Conservation (phyloP, 176 grass and related monocot species). For the Areca catechu region DNA sequence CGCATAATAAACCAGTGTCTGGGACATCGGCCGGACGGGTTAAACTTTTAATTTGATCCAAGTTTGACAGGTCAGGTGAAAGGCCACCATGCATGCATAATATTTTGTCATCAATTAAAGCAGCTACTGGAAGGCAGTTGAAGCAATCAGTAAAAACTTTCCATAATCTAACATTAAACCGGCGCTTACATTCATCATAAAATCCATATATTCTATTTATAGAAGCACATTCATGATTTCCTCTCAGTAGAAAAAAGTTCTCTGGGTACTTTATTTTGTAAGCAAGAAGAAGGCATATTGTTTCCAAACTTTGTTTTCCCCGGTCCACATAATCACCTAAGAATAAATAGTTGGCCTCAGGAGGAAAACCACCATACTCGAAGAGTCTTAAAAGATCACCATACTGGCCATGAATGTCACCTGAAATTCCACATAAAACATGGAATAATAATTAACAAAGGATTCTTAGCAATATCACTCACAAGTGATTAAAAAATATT, state of each 20-base stretch:
- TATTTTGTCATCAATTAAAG: slow-evolving; percentile 7
- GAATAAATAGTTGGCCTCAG: slow-evolving; percentile 5
- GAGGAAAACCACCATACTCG: slow-evolving; percentile 5
- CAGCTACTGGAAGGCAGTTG: slow-evolving; percentile 4
- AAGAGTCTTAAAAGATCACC: slow-evolving; percentile 10
- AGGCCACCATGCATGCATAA: slow-evolving; percentile 10
- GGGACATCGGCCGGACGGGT: slow-evolving; percentile 1
- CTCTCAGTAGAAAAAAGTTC: slow-evolving; percentile 8
- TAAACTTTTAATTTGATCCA: slow-evolving; percentile 5
- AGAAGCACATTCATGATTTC: slow-evolving; percentile 11
- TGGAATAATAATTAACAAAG: too few species aligned
- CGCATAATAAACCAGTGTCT: slow-evolving; percentile 1
- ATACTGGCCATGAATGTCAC: slow-evolving; percentile 11
- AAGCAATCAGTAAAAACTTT: slow-evolving; percentile 10
- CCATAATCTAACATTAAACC: slow-evolving; percentile 1
- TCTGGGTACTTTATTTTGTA: slow-evolving; percentile 15
- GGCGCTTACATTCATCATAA: slow-evolving; percentile 11
- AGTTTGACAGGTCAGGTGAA: neutral
- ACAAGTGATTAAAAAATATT: too few species aligned
- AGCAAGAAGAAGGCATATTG: slow-evolving; percentile 11
- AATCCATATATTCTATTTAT: slow-evolving; percentile 11
- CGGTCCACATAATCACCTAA: slow-evolving; percentile 9
- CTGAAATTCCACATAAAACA: neutral
- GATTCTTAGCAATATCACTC: too few species aligned
- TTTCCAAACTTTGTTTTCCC: slow-evolving; percentile 8